These are phyloP conservation scores for Neofusicoccum umdonicola DNA, from an alignment of 2,329 filamentous ascomycete genomes.

Conservation along the genomic window DNA sequence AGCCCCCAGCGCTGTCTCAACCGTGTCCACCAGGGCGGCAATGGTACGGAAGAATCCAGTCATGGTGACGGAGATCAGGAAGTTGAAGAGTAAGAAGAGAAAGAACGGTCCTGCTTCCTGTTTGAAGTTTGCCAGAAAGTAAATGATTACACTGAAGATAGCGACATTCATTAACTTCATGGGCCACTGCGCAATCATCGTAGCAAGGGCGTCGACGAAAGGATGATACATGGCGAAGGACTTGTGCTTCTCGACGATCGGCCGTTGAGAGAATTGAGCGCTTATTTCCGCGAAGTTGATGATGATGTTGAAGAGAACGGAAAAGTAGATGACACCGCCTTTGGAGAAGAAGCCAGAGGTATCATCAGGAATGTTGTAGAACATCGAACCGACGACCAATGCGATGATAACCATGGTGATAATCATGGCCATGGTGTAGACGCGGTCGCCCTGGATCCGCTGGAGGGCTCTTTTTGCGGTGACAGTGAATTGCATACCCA, in stretches of 20 bases:
- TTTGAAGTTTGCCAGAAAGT: conserved; percentile 80
- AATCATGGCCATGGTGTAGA: conserved; percentile 34
- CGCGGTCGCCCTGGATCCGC: conserved; percentile 32
- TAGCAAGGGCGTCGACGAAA: conserved; percentile 76
- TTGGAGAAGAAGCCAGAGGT: conserved; percentile 55
- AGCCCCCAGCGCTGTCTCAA: conserved; percentile 56
- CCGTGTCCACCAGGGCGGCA: conserved; percentile 68
- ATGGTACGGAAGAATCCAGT: conserved; percentile 81
- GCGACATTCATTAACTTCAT: conserved; percentile 71
- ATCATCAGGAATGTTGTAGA: conserved; percentile 52
- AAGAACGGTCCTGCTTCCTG: conserved; percentile 75
- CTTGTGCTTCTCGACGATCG: conserved; percentile 85
- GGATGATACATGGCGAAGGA: conserved; percentile 88
- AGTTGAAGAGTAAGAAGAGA: conserved; percentile 72
- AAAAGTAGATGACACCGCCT: conserved; percentile 60
- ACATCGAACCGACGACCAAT: conserved; percentile 63
- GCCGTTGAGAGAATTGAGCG: conserved; percentile 72
- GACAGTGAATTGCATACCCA: conserved; percentile 45
- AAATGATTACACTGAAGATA: conserved; percentile 74
- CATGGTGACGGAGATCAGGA: conserved; percentile 65
- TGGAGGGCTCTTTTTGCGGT: conserved; percentile 33
- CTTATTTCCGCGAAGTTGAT: conserved; percentile 51
- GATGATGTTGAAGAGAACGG: conserved; percentile 59
- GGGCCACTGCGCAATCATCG: conserved; percentile 79
- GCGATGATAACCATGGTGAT: conserved; percentile 55